These are phyloP conservation scores for Begonia peltatifolia DNA, from an alignment of 306 rosid species.

Conservation along the genomic window DNA sequence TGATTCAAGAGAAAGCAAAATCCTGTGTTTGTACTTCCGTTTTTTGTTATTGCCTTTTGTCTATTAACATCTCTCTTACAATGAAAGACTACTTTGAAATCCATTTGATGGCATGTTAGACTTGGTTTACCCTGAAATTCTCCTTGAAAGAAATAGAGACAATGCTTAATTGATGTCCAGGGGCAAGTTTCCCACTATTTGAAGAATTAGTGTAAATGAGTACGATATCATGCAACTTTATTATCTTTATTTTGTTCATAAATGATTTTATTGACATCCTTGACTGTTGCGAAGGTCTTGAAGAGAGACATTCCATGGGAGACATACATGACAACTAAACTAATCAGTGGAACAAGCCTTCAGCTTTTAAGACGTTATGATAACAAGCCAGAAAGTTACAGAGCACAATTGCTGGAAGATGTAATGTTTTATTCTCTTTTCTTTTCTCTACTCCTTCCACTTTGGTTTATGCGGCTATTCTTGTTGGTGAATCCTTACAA, in stretches of 20 bases:
- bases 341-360: slow-evolving; percentile 80
- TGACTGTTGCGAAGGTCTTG: slow-evolving; percentile 38
- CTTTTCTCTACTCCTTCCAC: slow-evolving; percentile 1
- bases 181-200: too few relatives aligned
- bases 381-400: slow-evolving; percentile 60
- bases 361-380: slow-evolving; percentile 91
- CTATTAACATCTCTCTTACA: too few relatives aligned
- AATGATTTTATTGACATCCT: not conserved
- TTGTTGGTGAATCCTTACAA: too few relatives aligned
- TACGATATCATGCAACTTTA: not conserved
- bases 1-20: too few relatives aligned
- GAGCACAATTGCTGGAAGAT: slow-evolving; percentile 84
- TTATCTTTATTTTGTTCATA: slow-evolving; percentile 4
- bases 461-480: not conserved
- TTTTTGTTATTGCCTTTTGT: too few relatives aligned
- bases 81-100: too few relatives aligned
- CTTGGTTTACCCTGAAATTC: too few relatives aligned
- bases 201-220: too few relatives aligned
- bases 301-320: slow-evolving; percentile 97
- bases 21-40: too few relatives aligned
- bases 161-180: too few relatives aligned
- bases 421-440: slow-evolving; percentile 19
- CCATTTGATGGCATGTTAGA: too few relatives aligned
- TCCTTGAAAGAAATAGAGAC: too few relatives aligned
- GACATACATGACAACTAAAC: slow-evolving; percentile 89